Percentiles rank a stretch among this genome's conserved stretches.
phyloP scores from a whole-genome alignment of 2,329 filamentous ascomycete species.

The Sporothrix euskadiensis region DNA sequence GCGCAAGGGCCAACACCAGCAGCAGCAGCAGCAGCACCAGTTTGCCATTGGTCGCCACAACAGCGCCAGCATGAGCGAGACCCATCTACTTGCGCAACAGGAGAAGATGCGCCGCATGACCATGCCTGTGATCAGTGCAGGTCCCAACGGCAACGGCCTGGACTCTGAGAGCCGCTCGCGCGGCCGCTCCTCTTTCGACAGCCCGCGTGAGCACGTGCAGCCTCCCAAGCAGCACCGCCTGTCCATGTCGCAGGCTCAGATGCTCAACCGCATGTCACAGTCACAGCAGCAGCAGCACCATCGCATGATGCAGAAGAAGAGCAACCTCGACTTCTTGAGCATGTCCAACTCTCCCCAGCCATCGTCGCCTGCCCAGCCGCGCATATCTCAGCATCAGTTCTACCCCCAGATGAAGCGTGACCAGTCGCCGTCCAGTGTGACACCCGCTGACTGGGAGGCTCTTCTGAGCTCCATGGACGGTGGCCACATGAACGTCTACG shows the following conservation, averaged over 20 bases:
- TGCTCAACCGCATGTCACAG: constrained; percentile 43
- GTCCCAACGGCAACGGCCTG: constrained; percentile 40
- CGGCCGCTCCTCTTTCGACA: constrained; percentile 53
- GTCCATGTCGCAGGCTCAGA: constrained; percentile 48
- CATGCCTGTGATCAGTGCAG: constrained; percentile 44
- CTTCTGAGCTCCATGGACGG: constrained; percentile 77
- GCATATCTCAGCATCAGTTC: constrained; percentile 45
- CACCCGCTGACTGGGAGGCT: constrained; percentile 76
- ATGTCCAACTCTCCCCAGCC: constrained; percentile 49
- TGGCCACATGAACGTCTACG: constrained; percentile 79
- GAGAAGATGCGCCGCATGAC: constrained; percentile 61
- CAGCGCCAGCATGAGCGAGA: constrained; percentile 53
- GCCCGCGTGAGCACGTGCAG: constrained; percentile 41
- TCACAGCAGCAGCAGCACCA: constrained; percentile 40
- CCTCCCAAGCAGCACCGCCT: constrained; percentile 53
- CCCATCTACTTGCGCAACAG: constrained; percentile 55
- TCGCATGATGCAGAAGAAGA: constrained; percentile 39
- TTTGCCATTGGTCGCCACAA: constrained; percentile 46
- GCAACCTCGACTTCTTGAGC: constrained; percentile 62
- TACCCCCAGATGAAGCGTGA: constrained; percentile 43
- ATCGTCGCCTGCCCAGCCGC: constrained; percentile 49
- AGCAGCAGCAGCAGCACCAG: constrained; percentile 32
- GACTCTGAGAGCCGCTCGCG: constrained; percentile 41
- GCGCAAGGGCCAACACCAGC: constrained; percentile 23
- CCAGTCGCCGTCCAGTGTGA: constrained; percentile 45